phyloP scores from a whole-genome alignment of 495 filamentous ascomycete species.

The Aspergillus indologenus region DNA sequence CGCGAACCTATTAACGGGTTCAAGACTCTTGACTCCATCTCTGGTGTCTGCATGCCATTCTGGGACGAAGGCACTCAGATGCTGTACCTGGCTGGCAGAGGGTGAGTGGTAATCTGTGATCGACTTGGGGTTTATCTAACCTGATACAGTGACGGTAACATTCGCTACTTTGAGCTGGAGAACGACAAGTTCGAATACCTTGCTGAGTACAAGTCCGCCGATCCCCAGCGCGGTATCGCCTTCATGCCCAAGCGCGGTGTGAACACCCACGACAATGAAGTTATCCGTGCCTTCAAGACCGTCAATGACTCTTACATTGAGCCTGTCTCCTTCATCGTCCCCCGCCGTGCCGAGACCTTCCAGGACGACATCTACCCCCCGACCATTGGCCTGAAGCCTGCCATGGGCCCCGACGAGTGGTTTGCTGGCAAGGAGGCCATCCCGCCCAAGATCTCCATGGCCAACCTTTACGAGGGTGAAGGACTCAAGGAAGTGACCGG shows the following conservation, averaged over 20 bases:
- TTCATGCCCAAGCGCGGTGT: conserved; percentile 95
- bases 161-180: conserved; percentile 95
- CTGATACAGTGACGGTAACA: conserved; percentile 80
- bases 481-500: conserved; percentile 68
- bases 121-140: conserved; percentile 17
- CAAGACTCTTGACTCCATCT: conserved; percentile 84
- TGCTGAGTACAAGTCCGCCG: conserved; percentile 90
- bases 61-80: conserved; percentile 96
- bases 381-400: conserved; percentile 69
- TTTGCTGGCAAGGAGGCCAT: conserved; percentile 76
- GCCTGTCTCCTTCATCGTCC: conserved; percentile 95
- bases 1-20: conserved; percentile 84
- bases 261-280: conserved; percentile 94
- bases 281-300: conserved; percentile 94
- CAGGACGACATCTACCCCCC: conserved; percentile 97
- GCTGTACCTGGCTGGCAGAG: conserved; percentile 92
- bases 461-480: conserved; percentile 82
- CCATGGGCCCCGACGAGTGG: conserved; percentile 79
- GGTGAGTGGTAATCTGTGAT: conserved; percentile 53
- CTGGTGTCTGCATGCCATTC: conserved; percentile 98
- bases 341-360: conserved; percentile 92
- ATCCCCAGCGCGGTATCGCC: conserved; percentile 91
- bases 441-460: conserved; percentile 88
- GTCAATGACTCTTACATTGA: conserved; percentile 93
- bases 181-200: conserved; percentile 97